Base-by-base conservation (phyloP, 2,329 filamentous ascomycete genomes). In the Aspergillus calidoustus region DNA sequence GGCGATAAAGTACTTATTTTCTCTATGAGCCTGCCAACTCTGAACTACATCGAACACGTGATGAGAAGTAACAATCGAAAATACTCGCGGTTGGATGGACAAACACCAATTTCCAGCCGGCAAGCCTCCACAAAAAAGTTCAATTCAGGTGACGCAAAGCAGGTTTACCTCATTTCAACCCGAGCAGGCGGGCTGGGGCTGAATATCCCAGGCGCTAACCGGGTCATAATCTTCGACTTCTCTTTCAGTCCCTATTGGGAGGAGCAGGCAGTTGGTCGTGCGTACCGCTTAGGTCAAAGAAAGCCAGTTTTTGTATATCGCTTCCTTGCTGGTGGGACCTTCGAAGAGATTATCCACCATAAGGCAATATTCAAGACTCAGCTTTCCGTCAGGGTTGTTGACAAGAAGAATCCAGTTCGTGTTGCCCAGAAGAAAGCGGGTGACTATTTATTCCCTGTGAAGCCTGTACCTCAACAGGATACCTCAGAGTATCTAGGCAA, bases 221-320 rank as follows among this genome's bases (percentile, higher is more conserved):
- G 93, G 22, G 91, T 97, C 1, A 85, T 97, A 22, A 89, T 97
- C 22, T 90, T 96, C 59, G 93, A 97, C 73, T 92, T 90, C 71
- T 83, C 84, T 63, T 97, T 89, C 78, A 95, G 93, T 65, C 93
- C 93, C 0, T 84, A 88, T 5, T 83, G 89, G 72, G 93, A 97
- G 74, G 89, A 93, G 69, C 93, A 97, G 76, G 93, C 93, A 1
- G 87, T 97, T 54, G 93, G 92, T 2, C 86, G 93, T 57, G 90
- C 91, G 0, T 97, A 95, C 75, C 91, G 93, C 1, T 85, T 97
- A 38, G 92, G 93, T 0, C 93, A 97, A 75, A 81, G 79, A 43
- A 95, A 93, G 69, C 83, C 85, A 0, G 93, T 96, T 1, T 93
- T 86, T 71, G 92, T 97, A 1, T 97, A 97, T 76, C 89, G 90